Evolutionary conservation across 2,329 filamentous ascomycete genomes (phyloP), one percentile per base, ranked within the genome.

Genomic region (Trichoderma endophyticum): DNA sequence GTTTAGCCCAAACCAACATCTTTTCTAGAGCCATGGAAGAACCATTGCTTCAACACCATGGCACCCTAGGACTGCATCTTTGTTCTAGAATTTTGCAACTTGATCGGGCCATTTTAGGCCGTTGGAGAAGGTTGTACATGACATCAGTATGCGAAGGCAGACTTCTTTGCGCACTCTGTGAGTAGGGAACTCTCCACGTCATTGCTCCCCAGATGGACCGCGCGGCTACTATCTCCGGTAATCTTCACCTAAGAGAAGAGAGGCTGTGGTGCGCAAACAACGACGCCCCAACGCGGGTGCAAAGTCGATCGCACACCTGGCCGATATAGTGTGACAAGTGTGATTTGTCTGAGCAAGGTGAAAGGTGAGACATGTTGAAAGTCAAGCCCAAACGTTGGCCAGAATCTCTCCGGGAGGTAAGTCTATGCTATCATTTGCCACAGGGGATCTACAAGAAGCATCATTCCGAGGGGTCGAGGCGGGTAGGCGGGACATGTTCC

Each of bases 371-470:
- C 43, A 54, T 43, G 21, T 24, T 6, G 21, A 18, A 24, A 32
- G 5, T 15, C 1, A 21, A 34, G 11, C 18, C 26, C n/a, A 30
- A 9, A 26, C 7, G 4, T 18, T 15, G 8, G 12, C 7, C 28
- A 18, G 32, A 24, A 26, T 32, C 63, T 65, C 54, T 34, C n/a
- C 12, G 3, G 11, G 18, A 26, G n/a, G 14, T 18, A 14, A 68
- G 51, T 43, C 54, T 18, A 68, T 48, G 54, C 54, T 43, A 43
- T 68, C 54, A 68, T 68, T 68, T 21, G 65, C 65, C 65, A 68
- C 65, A 30, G 4, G 12, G 6, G 54, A 59, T 68, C 65, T 43
- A 43, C 54, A 59, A 59, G 24, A 8, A 43, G 54, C 65, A 43
- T 68, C 32, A 43, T 12, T 59, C 34, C 21, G 24, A 26, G 54